Evolutionary conservation across 306 rosid genomes (phyloP).

Genomic region (Erythrophleum fordii): DNA sequence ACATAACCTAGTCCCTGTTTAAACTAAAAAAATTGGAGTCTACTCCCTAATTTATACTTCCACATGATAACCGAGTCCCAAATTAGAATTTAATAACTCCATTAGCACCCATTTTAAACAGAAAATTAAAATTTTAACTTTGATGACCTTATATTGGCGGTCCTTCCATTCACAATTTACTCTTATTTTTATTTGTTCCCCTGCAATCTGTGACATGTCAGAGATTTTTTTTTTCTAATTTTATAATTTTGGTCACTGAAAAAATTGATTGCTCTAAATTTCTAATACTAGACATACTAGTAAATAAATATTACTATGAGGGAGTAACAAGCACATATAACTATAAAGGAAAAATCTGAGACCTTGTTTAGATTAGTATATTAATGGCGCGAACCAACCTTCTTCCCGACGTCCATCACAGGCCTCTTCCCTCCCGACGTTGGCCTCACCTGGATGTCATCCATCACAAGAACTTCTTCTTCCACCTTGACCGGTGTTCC

Average conservation of each 20-base stretch:
- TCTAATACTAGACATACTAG: neutral
- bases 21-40: neutral
- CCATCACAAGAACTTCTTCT: slow-evolving; percentile 77
- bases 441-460: slow-evolving; percentile 59
- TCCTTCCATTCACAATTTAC: neutral
- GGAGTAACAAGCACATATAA: neutral
- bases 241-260: neutral
- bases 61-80: neutral
- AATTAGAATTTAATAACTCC: neutral
- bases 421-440: slow-evolving; percentile 40
- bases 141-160: neutral
- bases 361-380: slow-evolving; percentile 8
- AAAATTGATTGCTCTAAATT: neutral
- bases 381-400: slow-evolving; percentile 53
- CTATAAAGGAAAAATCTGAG: neutral
- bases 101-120: neutral
- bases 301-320: neutral
- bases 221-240: neutral
- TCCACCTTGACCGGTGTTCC: slow-evolving; percentile 59
- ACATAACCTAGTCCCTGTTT: neutral
- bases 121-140: neutral
- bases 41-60: neutral
- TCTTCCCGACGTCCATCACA: slow-evolving; percentile 41
- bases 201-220: neutral
- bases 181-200: neutral